Evolutionary conservation across 495 filamentous ascomycete species (phyloP).

Genomic region (Aspergillus ostianus): DNA sequence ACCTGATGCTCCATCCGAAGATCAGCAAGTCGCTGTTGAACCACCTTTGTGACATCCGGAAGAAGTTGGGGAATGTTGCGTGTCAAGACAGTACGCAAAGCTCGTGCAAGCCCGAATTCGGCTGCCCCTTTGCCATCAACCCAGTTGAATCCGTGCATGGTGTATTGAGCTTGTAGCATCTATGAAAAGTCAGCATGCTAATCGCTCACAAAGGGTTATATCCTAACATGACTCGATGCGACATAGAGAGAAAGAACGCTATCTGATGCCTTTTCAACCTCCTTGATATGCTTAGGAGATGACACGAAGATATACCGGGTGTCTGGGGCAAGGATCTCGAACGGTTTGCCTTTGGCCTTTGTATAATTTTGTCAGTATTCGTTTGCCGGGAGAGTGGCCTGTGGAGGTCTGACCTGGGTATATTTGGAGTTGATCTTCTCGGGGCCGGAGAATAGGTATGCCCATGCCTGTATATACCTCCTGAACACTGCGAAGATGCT

Average conservation of each 20-base stretch:
- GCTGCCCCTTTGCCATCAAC: not conserved
- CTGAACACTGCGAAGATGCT: too few relatives aligned
- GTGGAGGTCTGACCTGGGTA: too few relatives aligned
- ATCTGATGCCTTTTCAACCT: not conserved
- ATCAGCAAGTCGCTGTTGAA: not conserved
- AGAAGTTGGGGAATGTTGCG: not conserved
- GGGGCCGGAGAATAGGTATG: too few relatives aligned
- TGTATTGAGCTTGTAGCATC: slow-evolving; percentile 3
- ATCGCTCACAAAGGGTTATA: not conserved
- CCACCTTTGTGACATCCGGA: not conserved
- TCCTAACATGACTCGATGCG: not conserved
- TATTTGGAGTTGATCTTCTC: too few relatives aligned
- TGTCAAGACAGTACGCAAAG: not conserved
- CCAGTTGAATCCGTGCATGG: slow-evolving; percentile 2
- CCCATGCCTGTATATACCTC: too few relatives aligned
- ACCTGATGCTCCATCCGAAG: not conserved
- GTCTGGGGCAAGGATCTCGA: not conserved
- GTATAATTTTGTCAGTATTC: too few relatives aligned
- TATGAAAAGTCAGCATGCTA: not conserved
- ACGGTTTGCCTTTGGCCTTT: not conserved
- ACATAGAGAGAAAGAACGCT: not conserved
- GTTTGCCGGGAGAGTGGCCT: too few relatives aligned
- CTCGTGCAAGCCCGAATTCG: not conserved
- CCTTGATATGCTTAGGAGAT: not conserved
- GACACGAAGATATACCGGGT: not conserved